A percentile compares a stretch with the other conserved stretches of the same genome.
phyloP scores from a whole-genome alignment of 164 flowering plant species.

The Aristolochia fimbriata region DNA sequence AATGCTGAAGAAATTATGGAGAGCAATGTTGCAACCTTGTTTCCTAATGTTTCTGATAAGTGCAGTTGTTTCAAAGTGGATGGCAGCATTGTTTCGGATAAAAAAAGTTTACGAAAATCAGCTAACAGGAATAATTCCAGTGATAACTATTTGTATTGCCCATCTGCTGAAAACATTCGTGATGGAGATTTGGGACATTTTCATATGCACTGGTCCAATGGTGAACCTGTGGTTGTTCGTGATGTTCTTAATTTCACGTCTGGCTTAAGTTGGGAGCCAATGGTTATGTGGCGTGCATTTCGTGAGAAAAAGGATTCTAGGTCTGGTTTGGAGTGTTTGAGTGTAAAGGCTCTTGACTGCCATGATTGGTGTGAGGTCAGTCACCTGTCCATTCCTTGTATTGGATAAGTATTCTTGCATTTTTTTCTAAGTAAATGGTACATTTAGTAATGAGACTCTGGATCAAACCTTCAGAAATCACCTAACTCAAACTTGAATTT shows the following conservation, averaged over 20 bases:
- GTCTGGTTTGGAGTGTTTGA: slow-evolving; percentile 18
- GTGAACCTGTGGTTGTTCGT: slow-evolving; percentile 80
- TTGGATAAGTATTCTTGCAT: too few relatives aligned
- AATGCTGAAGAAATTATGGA: slow-evolving; percentile 37
- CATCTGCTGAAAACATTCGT: slow-evolving; percentile 39
- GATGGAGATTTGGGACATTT: slow-evolving; percentile 61
- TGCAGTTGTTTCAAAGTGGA: slow-evolving; percentile 31
- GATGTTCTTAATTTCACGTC: slow-evolving; percentile 52
- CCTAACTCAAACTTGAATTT: neutral
- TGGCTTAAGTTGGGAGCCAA: slow-evolving; percentile 98
- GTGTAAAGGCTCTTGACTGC: slow-evolving; percentile 59
- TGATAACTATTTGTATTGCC: slow-evolving; percentile 65
- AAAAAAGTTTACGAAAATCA: slow-evolving; percentile 28
- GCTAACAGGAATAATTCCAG: slow-evolving; percentile 47
- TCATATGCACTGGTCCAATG: slow-evolving; percentile 74
- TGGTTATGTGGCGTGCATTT: slow-evolving; percentile 93
- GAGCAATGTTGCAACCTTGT: slow-evolving; percentile 6
- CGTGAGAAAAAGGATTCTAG: slow-evolving; percentile 34
- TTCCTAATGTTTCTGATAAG: slow-evolving; percentile 7
- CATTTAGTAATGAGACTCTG: neutral
- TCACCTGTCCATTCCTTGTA: neutral
- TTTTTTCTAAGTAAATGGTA: neutral
- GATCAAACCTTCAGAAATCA: neutral
- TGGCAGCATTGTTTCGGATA: slow-evolving; percentile 11
- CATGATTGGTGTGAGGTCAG: slow-evolving; percentile 70